Base-by-base conservation (phyloP, 148 eudicot species). In the Heliamphora exappendiculata region DNA sequence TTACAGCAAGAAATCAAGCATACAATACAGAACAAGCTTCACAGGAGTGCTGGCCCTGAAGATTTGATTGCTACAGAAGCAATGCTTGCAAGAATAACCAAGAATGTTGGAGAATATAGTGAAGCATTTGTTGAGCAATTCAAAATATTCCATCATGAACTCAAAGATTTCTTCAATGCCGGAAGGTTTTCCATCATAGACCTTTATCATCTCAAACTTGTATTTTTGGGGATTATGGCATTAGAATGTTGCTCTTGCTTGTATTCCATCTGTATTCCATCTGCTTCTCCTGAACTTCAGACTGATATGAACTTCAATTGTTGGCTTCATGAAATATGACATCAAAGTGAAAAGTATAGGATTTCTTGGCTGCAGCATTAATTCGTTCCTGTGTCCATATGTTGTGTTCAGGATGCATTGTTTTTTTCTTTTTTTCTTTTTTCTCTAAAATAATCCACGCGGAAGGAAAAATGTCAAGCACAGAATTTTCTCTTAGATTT, bases 1-100 rank as follows among this genome's bases (percentile, higher is more conserved):
- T 74, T 78, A 60, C 93, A 95, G 98, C 98, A 92, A 95, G 96
- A 92, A 88, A 95, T 95, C 82, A 95, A 95, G 85, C 98, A 95
- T 81, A 95, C 98, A 17, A 95, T 95, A 87, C 99, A 95, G 80
- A 95, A 95, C 89, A 95, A 95, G 89, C 99, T 95, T 79, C 99
- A 95, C 70, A 83, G 99, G 72, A 86, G 85, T 88, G 99, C 99
- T 78, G 99, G 99, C 66, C 99, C 99, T 51, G 99, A 95, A 82
- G 99, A 95, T 88, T 84, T 95, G 85, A 83, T 95, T 82, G 87
- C 99, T 74, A 92, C 99, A 11, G 93, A 92, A 88, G 94, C 91
- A 59, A 95, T 95, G 99, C 89, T 95, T 72, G 92, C 89, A 42
- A 91, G 90, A 86, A 86, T 95, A 39, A 91, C 97, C 74, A 82